These are phyloP conservation scores for Rhodotorula mucilaginosa DNA, from an alignment of 1,284 basidiomycete species.

Conservation along the genomic window DNA sequence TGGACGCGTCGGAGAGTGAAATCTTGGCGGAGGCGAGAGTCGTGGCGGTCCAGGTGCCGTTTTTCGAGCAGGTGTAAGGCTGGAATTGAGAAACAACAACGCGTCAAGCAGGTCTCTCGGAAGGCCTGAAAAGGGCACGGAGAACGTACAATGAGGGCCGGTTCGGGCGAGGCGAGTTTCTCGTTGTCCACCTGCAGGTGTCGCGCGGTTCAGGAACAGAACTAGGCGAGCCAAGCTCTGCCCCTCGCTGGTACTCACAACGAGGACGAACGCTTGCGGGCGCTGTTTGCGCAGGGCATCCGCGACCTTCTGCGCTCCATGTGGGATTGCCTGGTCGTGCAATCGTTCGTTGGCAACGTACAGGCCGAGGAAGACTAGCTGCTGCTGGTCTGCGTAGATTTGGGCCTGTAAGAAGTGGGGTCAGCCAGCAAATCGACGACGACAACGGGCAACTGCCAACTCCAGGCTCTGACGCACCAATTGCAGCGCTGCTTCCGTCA, in stretches of 20 bases:
- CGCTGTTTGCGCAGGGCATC: conserved; percentile 48
- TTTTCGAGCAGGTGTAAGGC: conserved; percentile 12
- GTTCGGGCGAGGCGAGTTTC: conserved; percentile 54
- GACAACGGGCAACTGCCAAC: background rate
- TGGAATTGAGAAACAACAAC: background rate
- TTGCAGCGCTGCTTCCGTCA: conserved; percentile 74
- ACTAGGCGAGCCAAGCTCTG: too few species aligned
- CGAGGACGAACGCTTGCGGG: conserved; percentile 61
- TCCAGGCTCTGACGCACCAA: conserved; percentile 54
- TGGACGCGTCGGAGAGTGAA: conserved; percentile 52
- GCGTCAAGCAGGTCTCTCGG: background rate
- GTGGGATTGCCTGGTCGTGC: conserved; percentile 60
- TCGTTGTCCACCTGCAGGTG: conserved; percentile 59
- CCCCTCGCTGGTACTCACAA: conserved; percentile 53
- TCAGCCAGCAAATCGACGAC: background rate
- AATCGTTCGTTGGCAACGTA: conserved; percentile 67
- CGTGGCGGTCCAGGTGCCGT: conserved; percentile 10
- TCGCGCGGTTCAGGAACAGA: too few species aligned
- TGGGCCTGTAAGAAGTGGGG: conserved; percentile 19
- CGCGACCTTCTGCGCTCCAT: conserved; percentile 61
- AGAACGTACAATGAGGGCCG: conserved; percentile 59
- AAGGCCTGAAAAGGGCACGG: background rate
- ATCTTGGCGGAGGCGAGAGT: conserved; percentile 49
- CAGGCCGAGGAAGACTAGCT: conserved; percentile 62
- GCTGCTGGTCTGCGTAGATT: conserved; percentile 55